These are phyloP conservation scores for Podospora australis DNA, from an alignment of 495 filamentous ascomycete species.

Conservation along the genomic window DNA sequence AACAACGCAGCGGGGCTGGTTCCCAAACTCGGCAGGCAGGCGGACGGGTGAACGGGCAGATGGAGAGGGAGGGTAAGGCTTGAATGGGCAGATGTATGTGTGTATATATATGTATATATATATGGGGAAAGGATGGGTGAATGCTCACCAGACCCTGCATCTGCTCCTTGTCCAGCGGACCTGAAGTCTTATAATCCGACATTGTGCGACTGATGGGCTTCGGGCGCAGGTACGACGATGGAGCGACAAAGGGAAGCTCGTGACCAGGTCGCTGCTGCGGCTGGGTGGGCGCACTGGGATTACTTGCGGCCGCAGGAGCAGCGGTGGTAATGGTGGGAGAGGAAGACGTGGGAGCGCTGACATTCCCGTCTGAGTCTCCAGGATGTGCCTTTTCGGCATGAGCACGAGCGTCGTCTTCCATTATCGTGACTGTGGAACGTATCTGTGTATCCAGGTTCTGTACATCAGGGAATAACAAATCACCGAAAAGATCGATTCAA, in stretches of 20 bases:
- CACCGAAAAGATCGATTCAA: too few relatives aligned
- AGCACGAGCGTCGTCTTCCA: conserved; percentile 30
- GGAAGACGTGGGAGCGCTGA: conserved; percentile 16
- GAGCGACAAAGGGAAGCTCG: conserved; percentile 58
- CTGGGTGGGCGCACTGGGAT: conserved; percentile 21
- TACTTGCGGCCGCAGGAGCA: conserved; percentile 18
- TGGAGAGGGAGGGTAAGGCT: neutral
- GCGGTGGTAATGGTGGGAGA: conserved; percentile 14
- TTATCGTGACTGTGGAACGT: conserved; percentile 32
- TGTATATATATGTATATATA: too few relatives aligned
- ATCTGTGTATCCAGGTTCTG: neutral
- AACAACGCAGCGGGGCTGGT: neutral
- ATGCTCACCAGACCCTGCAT: conserved; percentile 80
- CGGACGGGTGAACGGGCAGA: neutral
- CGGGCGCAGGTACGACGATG: conserved; percentile 78
- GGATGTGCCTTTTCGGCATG: conserved; percentile 24
- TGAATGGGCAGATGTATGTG: neutral
- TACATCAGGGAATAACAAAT: too few relatives aligned
- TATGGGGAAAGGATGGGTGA: conserved; percentile 1
- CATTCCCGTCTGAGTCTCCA: conserved; percentile 16
- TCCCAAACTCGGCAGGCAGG: conserved; percentile 3
- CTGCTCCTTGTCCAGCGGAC: conserved; percentile 82
- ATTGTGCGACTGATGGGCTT: conserved; percentile 45
- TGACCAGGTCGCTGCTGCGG: conserved; percentile 35
- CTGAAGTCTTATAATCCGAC: conserved; percentile 55